Base-by-base conservation (phyloP, 1,284 basidiomycete species). In the Microstroma glucosiphilum region DNA sequence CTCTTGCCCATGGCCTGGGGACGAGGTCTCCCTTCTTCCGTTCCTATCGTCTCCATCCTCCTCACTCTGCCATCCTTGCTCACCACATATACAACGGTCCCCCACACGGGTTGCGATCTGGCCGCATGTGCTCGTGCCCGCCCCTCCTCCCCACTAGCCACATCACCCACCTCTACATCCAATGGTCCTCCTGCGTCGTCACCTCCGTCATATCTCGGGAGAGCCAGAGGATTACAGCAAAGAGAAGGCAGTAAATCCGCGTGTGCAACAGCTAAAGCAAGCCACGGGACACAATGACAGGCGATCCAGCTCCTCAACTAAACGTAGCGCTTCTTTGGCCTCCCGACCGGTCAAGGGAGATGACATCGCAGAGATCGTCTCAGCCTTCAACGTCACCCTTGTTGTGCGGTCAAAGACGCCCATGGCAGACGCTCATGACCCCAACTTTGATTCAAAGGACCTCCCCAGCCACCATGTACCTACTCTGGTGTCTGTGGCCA, bases 391-490 rank as follows among this genome's bases (percentile, higher is more conserved):
- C 51, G 51, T 54, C 15, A 54, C 51, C 15, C 51, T 54, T 21
- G 13, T 54, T 13, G 51, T 54, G 21, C 51, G 51, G 13, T 54
- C 51, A 17, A 54, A 26, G 13, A 26, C 19, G 8, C 51, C 51
- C 6, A 25, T 54, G 25, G 51, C 51, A 17, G 51, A 54, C 26
- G 51, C 51, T 25, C 51, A 54, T 21, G 51, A 54, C 21, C 51
- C 51, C 13, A 26, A 54, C 19, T 25, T 54, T 7, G 51, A 25
- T 23, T 4, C 21, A 19, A 15, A 25, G 15, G 51, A 54, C 51
- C n/a, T 54, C 3, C 51, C 51, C n/a, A 23, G 21, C n/a, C 51
- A 54, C 15, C 51, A 54, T 54, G 51, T 54, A 15, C 51, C 51
- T 6, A 23, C 51, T 15, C 21, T 54, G 21, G 51, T 54, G 6